Conservation (phyloP, 768 basidiomycete genomes). For the Ramaria sp. region DNA sequence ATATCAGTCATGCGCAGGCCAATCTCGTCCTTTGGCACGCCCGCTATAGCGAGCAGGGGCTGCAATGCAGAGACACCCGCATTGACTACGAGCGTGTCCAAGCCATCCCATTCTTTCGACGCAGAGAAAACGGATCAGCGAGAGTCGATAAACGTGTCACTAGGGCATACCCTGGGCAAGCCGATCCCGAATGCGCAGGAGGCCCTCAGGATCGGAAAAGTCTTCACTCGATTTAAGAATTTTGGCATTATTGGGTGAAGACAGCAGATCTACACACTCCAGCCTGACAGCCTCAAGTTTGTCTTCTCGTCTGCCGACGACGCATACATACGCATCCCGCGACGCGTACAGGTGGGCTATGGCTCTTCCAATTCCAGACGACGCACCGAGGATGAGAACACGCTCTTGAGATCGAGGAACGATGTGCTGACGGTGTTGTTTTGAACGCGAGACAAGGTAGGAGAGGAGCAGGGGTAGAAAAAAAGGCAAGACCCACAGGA, state of each 20-base stretch:
- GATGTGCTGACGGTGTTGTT: neutral
- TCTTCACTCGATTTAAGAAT: constrained; percentile 51
- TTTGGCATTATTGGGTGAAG: constrained; percentile 11
- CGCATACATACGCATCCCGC: constrained; percentile 65
- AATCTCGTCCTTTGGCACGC: constrained; percentile 30
- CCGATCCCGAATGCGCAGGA: constrained; percentile 45
- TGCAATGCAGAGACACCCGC: constrained; percentile 80
- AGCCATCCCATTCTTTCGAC: constrained; percentile 58
- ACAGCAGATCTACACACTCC: constrained; percentile 38
- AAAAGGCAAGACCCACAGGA: neutral
- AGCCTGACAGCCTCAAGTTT: constrained; percentile 46
- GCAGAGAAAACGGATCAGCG: neutral
- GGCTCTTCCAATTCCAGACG: constrained; percentile 69
- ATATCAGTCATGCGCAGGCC: constrained; percentile 29
- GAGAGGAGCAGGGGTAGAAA: neutral
- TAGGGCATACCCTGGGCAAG: constrained; percentile 43
- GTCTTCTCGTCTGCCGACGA: constrained; percentile 55
- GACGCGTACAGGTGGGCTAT: constrained; percentile 62
- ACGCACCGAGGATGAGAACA: constrained; percentile 74
- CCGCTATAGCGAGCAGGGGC: constrained; percentile 64
- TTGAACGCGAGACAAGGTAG: neutral
- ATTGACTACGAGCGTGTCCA: constrained; percentile 74
- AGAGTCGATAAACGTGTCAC: neutral
- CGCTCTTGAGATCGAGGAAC: constrained; percentile 46
- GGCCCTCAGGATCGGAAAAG: constrained; percentile 53